phyloP scores from a whole-genome alignment of 331 rosid species.

The Phaseolus coccineus region DNA sequence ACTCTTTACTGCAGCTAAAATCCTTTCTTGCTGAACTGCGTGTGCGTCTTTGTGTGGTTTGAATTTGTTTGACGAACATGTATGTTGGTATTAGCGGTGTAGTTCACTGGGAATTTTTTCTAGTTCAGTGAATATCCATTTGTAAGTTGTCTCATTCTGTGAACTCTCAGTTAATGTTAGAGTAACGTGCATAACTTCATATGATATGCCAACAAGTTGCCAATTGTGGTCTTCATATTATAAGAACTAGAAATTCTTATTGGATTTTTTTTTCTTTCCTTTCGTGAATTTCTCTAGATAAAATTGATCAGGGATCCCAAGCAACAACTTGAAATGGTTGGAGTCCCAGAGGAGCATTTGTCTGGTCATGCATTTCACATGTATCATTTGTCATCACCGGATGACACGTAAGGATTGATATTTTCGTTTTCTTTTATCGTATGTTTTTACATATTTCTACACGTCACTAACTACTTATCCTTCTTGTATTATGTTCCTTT shows the following conservation, averaged over 20 bases:
- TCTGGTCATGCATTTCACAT: slow-evolving; percentile 90
- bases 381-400: slow-evolving; percentile 90
- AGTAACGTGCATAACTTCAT: background rate
- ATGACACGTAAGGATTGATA: slow-evolving; percentile 67
- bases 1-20: no score
- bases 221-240: slow-evolving; percentile 1
- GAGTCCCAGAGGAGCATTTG: slow-evolving; percentile 54
- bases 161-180: slow-evolving; percentile 16
- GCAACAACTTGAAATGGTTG: slow-evolving; percentile 31
- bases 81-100: background rate
- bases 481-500: background rate
- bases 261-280: background rate
- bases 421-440: slow-evolving; percentile 26
- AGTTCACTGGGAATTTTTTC: background rate
- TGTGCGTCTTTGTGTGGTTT: background rate
- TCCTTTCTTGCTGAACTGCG: background rate
- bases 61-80: background rate
- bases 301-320: slow-evolving; percentile 85
- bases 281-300: slow-evolving; percentile 58
- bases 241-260: slow-evolving; percentile 20
- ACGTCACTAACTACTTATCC: slow-evolving; percentile 11
- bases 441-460: slow-evolving; percentile 3
- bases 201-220: background rate
- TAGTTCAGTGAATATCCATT: background rate
- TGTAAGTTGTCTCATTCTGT: slow-evolving; percentile 4